phyloP scores from a whole-genome alignment of 768 basidiomycete species.

The Amanita inopinata region DNA sequence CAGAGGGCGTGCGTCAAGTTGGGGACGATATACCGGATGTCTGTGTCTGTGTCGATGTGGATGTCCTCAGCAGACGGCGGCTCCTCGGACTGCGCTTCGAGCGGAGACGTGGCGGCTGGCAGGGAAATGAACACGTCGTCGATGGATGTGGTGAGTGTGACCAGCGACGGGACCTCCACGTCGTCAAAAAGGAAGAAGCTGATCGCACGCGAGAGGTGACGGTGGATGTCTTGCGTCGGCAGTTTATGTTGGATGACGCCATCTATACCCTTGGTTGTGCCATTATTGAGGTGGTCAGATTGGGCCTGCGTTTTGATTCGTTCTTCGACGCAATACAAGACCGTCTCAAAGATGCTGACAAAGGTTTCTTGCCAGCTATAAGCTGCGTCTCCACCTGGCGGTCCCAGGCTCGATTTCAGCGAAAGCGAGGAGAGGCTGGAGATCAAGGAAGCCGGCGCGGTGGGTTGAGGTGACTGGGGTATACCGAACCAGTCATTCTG shows the following conservation, averaged over 20 bases:
- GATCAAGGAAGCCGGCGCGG: slow-evolving; percentile 7
- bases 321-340: slow-evolving; percentile 36
- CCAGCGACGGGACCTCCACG: slow-evolving; percentile 57
- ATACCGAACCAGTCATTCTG: slow-evolving; percentile 72
- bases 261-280: not conserved
- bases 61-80: not conserved
- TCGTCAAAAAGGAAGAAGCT: slow-evolving; percentile 72
- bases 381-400: slow-evolving; percentile 19
- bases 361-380: slow-evolving; percentile 78
- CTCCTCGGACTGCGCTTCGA: not conserved
- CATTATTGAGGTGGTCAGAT: not conserved
- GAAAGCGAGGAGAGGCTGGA: not conserved
- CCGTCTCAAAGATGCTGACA: slow-evolving; percentile 38
- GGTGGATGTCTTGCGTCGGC: slow-evolving; percentile 35
- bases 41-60: slow-evolving; percentile 15
- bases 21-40: slow-evolving; percentile 39
- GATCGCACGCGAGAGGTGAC: slow-evolving; percentile 56
- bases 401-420: not conserved
- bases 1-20: slow-evolving; percentile 49
- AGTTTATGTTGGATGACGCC: slow-evolving; percentile 14
- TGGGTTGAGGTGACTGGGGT: slow-evolving; percentile 25
- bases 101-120: slow-evolving; percentile 10
- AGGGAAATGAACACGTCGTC: slow-evolving; percentile 47
- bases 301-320: not conserved
- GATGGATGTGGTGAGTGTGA: slow-evolving; percentile 53